Conservation (phyloP, 2,329 filamentous ascomycete genomes). For the Coniochaeta hoffmannii region DNA sequence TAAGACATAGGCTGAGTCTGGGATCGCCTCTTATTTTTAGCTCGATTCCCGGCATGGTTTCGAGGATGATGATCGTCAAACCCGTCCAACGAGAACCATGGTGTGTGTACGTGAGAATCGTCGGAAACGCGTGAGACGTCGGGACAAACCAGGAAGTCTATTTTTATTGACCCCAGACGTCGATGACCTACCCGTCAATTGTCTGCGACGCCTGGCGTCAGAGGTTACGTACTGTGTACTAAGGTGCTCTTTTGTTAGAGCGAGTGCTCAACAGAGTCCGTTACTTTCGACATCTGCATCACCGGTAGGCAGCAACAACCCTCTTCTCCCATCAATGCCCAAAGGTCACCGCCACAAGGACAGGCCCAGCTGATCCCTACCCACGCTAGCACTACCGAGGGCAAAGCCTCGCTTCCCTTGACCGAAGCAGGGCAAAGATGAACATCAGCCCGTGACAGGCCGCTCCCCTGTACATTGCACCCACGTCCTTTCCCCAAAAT, state of each 20-base stretch:
- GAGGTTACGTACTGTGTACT: too few species aligned
- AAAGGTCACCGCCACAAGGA: neutral
- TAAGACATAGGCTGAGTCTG: neutral
- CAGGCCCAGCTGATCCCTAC: neutral
- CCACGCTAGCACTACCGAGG: too few species aligned
- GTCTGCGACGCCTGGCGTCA: neutral
- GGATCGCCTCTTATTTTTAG: neutral
- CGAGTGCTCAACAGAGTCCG: too few species aligned
- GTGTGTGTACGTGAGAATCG: neutral
- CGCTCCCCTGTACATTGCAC: neutral
- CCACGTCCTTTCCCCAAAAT: neutral
- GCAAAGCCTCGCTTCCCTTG: too few species aligned
- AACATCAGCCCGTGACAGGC: too few species aligned
- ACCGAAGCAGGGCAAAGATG: too few species aligned
- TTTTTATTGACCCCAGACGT: slow-evolving; percentile 1
- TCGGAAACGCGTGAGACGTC: neutral
- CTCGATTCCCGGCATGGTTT: neutral
- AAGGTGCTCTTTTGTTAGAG: too few species aligned
- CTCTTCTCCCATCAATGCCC: too few species aligned
- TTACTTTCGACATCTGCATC: too few species aligned
- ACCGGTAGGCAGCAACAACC: too few species aligned
- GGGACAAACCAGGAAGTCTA: neutral
- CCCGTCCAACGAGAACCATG: neutral
- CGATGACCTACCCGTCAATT: neutral
- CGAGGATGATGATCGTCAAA: neutral